Conservation (phyloP, 108 stramenopile genomes). For the Nitzschia sp. region DNA sequence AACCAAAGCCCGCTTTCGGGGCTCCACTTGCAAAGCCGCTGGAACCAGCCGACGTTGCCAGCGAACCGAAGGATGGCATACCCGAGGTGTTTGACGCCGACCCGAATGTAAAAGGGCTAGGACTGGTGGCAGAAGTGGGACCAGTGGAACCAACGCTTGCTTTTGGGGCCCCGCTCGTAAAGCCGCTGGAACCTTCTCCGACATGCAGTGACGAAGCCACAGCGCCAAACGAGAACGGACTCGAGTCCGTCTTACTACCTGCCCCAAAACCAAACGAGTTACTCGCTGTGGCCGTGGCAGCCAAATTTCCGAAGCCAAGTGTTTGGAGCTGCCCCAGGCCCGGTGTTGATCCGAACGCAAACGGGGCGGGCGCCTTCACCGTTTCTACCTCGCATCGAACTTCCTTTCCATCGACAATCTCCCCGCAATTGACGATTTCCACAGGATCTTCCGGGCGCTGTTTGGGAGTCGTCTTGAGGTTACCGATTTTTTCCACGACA, state of each 20-base stretch:
- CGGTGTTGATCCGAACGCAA: not conserved
- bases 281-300: not conserved
- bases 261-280: not conserved
- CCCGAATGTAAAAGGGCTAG: slow-evolving; percentile 1
- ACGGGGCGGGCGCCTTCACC: not conserved
- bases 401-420: slow-evolving; percentile 26
- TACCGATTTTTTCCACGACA: slow-evolving; percentile 37
- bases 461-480: slow-evolving; percentile 22
- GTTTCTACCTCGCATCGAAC: not conserved
- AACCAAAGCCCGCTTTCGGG: not conserved
- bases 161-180: not conserved
- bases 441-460: slow-evolving; percentile 25
- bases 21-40: not conserved
- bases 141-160: not conserved
- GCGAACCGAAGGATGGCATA: not conserved
- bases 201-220: not conserved
- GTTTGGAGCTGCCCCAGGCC: not conserved
- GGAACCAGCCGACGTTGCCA: not conserved
- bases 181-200: not conserved
- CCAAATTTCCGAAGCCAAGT: not conserved
- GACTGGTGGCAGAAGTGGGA: not conserved
- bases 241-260: not conserved
- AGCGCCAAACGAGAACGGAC: slow-evolving; percentile 4
- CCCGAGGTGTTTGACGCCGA: not conserved
- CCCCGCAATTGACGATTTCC: slow-evolving; percentile 32